Percentiles rank a stretch among this genome's conserved stretches.
phyloP scores from a whole-genome alignment of 768 basidiomycete genomes.

The Tulasnella sp. region DNA sequence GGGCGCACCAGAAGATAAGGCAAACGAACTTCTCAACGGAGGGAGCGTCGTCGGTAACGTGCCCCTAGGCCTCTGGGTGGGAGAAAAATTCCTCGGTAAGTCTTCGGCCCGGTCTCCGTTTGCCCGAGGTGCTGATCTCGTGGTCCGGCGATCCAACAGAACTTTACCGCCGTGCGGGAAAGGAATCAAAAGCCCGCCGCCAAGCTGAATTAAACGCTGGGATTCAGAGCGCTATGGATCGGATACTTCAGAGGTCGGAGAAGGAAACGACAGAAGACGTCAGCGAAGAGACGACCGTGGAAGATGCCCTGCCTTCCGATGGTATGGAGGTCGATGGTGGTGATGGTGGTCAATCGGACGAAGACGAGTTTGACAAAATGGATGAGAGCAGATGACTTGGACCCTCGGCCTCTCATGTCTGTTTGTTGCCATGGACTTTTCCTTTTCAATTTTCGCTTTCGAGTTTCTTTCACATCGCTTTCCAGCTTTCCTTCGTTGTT shows the following conservation, averaged over 20 bases:
- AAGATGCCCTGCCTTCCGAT: neutral
- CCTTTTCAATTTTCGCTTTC: neutral
- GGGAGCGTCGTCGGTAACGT: constrained; percentile 51
- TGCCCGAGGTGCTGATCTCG: neutral
- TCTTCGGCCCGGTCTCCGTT: constrained; percentile 17
- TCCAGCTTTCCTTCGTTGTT: neutral
- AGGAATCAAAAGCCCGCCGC: constrained; percentile 12
- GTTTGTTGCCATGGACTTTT: neutral
- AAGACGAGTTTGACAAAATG: neutral
- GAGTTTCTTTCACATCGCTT: neutral
- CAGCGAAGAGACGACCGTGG: neutral
- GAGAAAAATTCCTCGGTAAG: constrained; percentile 63
- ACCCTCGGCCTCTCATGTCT: neutral
- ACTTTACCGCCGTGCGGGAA: constrained; percentile 19
- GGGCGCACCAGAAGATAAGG: constrained; percentile 44
- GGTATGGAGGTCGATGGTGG: neutral
- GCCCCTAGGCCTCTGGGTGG: constrained; percentile 65
- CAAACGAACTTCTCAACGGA: constrained; percentile 11
- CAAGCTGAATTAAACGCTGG: constrained; percentile 19
- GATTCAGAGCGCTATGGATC: neutral
- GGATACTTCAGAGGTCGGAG: neutral
- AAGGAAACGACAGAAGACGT: neutral
- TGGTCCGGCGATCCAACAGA: neutral
- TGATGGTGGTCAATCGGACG: neutral
- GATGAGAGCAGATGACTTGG: neutral